Evolutionary conservation across 306 rosid genomes (phyloP).

Genomic region (Myrica gale): DNA sequence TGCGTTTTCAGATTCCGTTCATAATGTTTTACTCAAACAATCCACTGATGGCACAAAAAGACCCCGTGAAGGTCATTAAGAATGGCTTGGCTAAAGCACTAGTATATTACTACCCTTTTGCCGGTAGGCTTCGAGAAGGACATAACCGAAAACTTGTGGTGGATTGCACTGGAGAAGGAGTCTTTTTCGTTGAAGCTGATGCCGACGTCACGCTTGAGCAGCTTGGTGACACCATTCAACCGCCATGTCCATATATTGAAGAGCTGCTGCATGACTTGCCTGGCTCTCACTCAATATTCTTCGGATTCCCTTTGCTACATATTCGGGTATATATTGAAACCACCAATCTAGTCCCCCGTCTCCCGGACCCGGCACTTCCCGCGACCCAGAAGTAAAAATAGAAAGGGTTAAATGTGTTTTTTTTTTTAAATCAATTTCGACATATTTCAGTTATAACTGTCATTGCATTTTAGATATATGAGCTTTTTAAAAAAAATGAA

Average conservation of each 20-base stretch:
- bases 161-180: conserved; percentile 3
- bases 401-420: too few species aligned
- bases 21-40: conserved; percentile 1
- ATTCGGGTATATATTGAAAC: not conserved
- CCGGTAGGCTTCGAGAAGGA: not conserved
- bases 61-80: not conserved
- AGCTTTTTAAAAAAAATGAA: too few species aligned
- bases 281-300: not conserved
- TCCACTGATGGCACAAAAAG: not conserved
- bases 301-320: conserved; percentile 1
- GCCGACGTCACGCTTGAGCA: conserved; percentile 1
- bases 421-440: too few species aligned
- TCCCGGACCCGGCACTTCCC: too few species aligned
- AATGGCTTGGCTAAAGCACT: not conserved
- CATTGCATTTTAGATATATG: too few species aligned
- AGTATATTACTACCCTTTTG: not conserved
- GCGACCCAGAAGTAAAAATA: too few species aligned
- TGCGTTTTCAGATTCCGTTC: conserved; percentile 1
- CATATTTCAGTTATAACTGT: too few species aligned
- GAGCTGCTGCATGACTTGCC: not conserved
- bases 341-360: not conserved
- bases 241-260: conserved; percentile 5
- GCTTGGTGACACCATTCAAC: conserved; percentile 7
- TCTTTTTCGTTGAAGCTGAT: conserved; percentile 6
- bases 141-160: not conserved